Evolutionary conservation across 139 green algal species (phyloP).

Genomic region (Limnomonas spitsbergensis): DNA sequence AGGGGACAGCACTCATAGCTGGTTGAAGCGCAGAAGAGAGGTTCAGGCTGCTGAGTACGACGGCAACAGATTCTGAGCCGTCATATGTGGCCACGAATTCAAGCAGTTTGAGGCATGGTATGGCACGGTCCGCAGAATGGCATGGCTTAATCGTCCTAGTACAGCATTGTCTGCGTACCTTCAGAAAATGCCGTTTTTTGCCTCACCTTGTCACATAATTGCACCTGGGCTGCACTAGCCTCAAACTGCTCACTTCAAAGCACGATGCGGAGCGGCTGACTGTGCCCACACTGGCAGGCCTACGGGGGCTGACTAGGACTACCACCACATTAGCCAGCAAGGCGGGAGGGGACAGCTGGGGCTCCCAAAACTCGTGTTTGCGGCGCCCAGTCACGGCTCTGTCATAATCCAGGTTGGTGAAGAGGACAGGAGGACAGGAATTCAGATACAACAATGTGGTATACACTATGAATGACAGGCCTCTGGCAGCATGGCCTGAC

Average conservation of each 20-base stretch:
- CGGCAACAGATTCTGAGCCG: neutral
- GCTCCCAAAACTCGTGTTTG: constrained; percentile 38
- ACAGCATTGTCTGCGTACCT: too few relatives aligned
- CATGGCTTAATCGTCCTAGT: too few relatives aligned
- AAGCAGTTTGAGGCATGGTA: neutral
- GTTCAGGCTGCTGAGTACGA: neutral
- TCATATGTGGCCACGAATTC: neutral
- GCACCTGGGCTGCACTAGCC: constrained; percentile 49
- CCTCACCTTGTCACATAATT: constrained; percentile 38
- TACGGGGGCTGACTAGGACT: constrained; percentile 33
- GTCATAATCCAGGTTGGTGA: too few relatives aligned
- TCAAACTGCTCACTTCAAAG: constrained; percentile 63
- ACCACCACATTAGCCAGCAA: constrained; percentile 45
- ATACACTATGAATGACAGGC: neutral
- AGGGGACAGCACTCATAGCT: neutral
- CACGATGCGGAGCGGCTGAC: constrained; percentile 40
- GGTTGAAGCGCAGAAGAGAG: neutral
- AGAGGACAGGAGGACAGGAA: neutral
- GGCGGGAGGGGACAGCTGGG: constrained; percentile 41
- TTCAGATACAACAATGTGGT: neutral
- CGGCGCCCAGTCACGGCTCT: constrained; percentile 26
- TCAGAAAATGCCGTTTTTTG: neutral
- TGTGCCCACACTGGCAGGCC: constrained; percentile 52
- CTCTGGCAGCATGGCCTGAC: neutral
- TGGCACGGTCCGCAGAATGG: too few relatives aligned